phyloP scores from a whole-genome alignment of 1,284 basidiomycete species.

The Cystobasidiaceae sp. region DNA sequence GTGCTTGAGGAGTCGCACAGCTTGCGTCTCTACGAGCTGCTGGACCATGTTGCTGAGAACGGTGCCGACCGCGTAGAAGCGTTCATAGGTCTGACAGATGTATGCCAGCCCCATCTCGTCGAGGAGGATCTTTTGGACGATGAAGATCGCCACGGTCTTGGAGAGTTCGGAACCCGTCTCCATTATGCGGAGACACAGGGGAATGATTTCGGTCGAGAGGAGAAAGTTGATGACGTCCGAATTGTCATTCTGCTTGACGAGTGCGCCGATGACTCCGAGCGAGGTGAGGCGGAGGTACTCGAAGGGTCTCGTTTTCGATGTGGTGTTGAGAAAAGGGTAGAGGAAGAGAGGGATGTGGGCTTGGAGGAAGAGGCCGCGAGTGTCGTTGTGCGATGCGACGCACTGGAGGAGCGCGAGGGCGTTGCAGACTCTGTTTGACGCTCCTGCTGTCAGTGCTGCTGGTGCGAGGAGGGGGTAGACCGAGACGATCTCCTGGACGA shows the following conservation, averaged over 20 bases:
- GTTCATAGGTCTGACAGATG: slow-evolving; percentile 98
- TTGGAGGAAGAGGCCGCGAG: slow-evolving; percentile 79
- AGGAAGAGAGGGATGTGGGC: slow-evolving; percentile 98
- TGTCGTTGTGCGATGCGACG: slow-evolving; percentile 92
- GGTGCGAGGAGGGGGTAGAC: slow-evolving; percentile 96
- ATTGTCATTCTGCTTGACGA: slow-evolving; percentile 99
- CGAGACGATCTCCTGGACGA: slow-evolving; percentile 96
- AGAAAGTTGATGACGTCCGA: slow-evolving; percentile 98
- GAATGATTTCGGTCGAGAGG: slow-evolving; percentile 98
- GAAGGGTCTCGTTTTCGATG: slow-evolving; percentile 96
- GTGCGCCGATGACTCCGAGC: slow-evolving; percentile 94
- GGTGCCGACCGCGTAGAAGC: slow-evolving; percentile 98
- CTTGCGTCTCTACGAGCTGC: slow-evolving; percentile 93
- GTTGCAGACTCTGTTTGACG: slow-evolving; percentile 99
- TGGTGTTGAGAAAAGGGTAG: slow-evolving; percentile 99
- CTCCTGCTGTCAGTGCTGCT: slow-evolving; percentile 92
- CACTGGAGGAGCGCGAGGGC: slow-evolving; percentile 95
- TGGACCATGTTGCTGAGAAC: slow-evolving; percentile 99
- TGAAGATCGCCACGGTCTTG: slow-evolving; percentile 99
- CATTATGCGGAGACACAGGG: slow-evolving; percentile 98
- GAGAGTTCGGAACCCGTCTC: slow-evolving; percentile 98
- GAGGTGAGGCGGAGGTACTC: slow-evolving; percentile 97
- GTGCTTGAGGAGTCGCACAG: slow-evolving; percentile 92
- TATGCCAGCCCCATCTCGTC: slow-evolving; percentile 98
- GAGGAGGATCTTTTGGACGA: slow-evolving; percentile 97